Evolutionary conservation across 352 stramenopile genomes (phyloP), one percentile per base, ranked within the genome.

Genomic region (Globisporangium splendens): DNA sequence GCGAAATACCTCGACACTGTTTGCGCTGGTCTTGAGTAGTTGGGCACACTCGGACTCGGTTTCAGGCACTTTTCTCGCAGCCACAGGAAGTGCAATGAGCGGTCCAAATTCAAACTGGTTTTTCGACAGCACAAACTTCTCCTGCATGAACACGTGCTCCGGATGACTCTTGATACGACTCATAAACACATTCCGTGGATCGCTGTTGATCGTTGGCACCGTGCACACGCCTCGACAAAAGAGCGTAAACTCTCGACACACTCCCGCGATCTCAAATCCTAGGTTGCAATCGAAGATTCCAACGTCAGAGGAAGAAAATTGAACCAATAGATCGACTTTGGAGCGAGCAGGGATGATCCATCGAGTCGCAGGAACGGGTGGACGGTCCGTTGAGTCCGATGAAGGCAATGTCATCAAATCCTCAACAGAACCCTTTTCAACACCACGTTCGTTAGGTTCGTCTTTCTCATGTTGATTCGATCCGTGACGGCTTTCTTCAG

Each of bases 131-230:
- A 98, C 86, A 51, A 93, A 98, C n/a, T 96, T 93, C 56, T 98
- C 98, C 8, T 86, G 70, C 15, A 96, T 77, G 65, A 92, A 81
- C 10, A 66, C 59, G 8, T 69, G 58, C 20, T 93, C 86, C 2
- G 78, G 69, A 10, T 73, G 69, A 33, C 74, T 84, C 66, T 98
- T 98, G 15, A 97, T 68, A 14, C 94, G 84, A 46, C 79, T 86
- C 93, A 98, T 98, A 59, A 98, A 98, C 2, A 98, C 86, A 59
- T 97, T 98, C 39, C 90, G 73, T 11, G 93, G 93, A 54, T 98
- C 93, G 24, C 62, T 81, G 67, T 98, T 98, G 60, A 98, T 97
- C 15, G 78, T 85, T n/a, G 94, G 94, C 14, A 98, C 90, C 7
- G 74, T 71, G 48, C 92, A 96, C 0, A 75, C 72, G 12, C 86